These are phyloP conservation scores for Starmera dryadoides DNA, from an alignment of 805 yeast species.

Conservation along the genomic window DNA sequence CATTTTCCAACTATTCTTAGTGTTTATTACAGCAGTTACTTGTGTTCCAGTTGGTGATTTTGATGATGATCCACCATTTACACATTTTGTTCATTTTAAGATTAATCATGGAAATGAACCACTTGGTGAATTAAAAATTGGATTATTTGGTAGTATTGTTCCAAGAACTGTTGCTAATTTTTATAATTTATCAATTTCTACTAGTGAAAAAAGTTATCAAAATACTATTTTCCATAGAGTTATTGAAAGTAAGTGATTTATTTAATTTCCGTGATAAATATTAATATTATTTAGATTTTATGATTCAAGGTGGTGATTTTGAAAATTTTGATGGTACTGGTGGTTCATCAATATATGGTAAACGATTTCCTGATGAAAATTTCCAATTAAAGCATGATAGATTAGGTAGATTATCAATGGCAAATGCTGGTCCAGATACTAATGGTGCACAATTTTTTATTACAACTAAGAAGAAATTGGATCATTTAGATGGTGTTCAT, in stretches of 20 bases:
- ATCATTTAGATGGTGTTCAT: conserved; percentile 48
- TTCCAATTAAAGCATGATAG: conserved; percentile 58
- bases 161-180: conserved; percentile 63
- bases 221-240: conserved; percentile 68
- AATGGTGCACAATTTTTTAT: conserved; percentile 69
- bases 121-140: conserved; percentile 39
- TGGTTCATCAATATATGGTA: conserved; percentile 75
- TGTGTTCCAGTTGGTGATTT: conserved; percentile 7
- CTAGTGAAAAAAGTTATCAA: conserved; percentile 35
- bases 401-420: conserved; percentile 66
- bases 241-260: conserved; percentile 28
- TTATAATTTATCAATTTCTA: conserved; percentile 33
- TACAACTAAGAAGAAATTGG: conserved; percentile 40
- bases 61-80: conserved; percentile 16
- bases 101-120: conserved; percentile 13
- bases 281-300: conserved; percentile 33
- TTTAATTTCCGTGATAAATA: too few relatives aligned
- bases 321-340: conserved; percentile 62
- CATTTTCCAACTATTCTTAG: background rate
- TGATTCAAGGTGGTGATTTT: conserved; percentile 88
- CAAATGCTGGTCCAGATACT: conserved; percentile 61
- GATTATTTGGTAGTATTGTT: conserved; percentile 56
- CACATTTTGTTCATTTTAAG: conserved; percentile 18
- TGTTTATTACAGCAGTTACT: conserved; percentile 1
- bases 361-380: conserved; percentile 72